Evolutionary conservation across 495 filamentous ascomycete species (phyloP), one percentile per base, ranked within the genome.

Genomic region (Letharia lupina): DNA sequence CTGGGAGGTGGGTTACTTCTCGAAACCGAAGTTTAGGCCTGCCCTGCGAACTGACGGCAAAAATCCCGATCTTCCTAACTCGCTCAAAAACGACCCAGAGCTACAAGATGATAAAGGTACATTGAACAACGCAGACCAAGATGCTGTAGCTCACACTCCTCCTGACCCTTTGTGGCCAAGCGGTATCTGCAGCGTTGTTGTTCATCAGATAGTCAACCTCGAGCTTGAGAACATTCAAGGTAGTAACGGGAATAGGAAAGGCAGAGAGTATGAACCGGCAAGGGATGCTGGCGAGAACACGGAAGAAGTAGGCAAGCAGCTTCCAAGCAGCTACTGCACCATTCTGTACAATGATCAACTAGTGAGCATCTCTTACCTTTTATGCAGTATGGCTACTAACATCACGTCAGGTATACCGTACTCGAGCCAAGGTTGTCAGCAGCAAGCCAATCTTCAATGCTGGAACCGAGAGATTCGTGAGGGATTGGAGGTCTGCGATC

Each of bases 391-490:
- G 28, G 16, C 52, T 50, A 16, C 57, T 48, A 40, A 57, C 15
- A 41, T 33, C 39, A 60, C 35, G 59, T 0, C 67, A 84, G 81
- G 72, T 93, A 60, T 98, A 96, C 77, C 89, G 91, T 68, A 98
- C 93, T 41, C 86, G 93, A 69, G 81, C 89, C 31, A 97, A 98
- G 77, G 91, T 90, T 37, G 87, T 96, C 16, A 95, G 89, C 68
- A 93, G 89, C 57, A 92, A 93, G 75, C 93, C 93, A 13, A 96
- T 97, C 68, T 98, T 96, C 79, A 96, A 97, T 70, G 93, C 93
- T 18, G 93, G 93, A 45, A 96, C 92, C 9, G 93, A 98, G 73
- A 83, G 90, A 4, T 98, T 98, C 70, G 81, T 97, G n/a, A 86
- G 93, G 16, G 93, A 98, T 74, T 98, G 93, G 93, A 82, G 91